phyloP scores from a whole-genome alignment of 139 green algal species.

The Chlamydomonas eustigma region DNA sequence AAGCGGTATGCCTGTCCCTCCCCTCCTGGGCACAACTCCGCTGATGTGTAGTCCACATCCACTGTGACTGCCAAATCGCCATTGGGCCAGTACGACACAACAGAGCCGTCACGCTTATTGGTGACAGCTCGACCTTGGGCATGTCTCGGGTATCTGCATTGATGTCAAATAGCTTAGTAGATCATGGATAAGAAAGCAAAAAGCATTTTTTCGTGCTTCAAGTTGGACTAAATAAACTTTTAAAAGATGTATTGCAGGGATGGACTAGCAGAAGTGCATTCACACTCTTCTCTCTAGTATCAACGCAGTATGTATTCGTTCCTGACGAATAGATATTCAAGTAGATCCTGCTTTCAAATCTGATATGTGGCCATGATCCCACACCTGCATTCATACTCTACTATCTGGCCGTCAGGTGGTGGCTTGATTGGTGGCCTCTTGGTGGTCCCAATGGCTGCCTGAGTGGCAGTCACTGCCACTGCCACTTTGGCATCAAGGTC shows the following conservation, averaged over 20 bases:
- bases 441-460: background rate
- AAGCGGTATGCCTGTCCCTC: constrained; percentile 17
- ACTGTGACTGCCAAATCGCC: constrained; percentile 32
- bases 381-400: constrained; percentile 15
- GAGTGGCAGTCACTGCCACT: background rate
- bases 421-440: background rate
- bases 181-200: too few relatives aligned
- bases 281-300: too few relatives aligned
- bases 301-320: too few relatives aligned
- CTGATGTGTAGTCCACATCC: constrained; percentile 21
- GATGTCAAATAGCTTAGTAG: too few relatives aligned
- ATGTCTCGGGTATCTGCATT: constrained; percentile 3
- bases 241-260: too few relatives aligned
- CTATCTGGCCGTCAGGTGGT: background rate
- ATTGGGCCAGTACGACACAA: constrained; percentile 25
- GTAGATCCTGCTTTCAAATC: too few relatives aligned
- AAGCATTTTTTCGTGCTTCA: too few relatives aligned
- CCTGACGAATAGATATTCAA: too few relatives aligned
- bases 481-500: constrained; percentile 4
- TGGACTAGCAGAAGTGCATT: background rate
- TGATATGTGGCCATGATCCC: too few relatives aligned
- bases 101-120: constrained; percentile 26
- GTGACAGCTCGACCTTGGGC: constrained; percentile 12
- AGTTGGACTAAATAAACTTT: too few relatives aligned
- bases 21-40: background rate